Conservation (phyloP, 2,329 filamentous ascomycete genomes). For the Gnomoniopsis sp. region DNA sequence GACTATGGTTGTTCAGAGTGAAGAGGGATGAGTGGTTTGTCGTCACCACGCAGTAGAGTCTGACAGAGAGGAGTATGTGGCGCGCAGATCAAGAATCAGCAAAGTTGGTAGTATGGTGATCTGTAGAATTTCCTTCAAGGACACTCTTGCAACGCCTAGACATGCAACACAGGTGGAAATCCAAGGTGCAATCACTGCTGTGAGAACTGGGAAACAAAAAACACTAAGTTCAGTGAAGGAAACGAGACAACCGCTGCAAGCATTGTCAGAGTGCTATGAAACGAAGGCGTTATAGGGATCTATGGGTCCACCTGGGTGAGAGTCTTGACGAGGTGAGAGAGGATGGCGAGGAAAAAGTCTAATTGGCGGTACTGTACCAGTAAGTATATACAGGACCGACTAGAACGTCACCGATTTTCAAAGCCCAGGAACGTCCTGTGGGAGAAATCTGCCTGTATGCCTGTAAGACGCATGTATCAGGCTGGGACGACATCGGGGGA, state of each 20-base stretch:
- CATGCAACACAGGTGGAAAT: too few species aligned
- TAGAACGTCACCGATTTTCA: slow-evolving; percentile 8
- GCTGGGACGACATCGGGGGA: background rate
- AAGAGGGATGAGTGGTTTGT: slow-evolving; percentile 22
- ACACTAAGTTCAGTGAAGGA: too few species aligned
- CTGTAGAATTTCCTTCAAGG: too few species aligned
- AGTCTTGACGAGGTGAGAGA: background rate
- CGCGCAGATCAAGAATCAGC: background rate
- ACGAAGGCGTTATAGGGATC: too few species aligned
- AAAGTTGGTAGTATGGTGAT: too few species aligned
- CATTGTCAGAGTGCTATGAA: too few species aligned
- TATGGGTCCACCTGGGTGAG: background rate
- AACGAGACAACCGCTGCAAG: too few species aligned
- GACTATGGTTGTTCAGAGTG: slow-evolving; percentile 1
- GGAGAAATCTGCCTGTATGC: too few species aligned
- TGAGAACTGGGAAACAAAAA: too few species aligned
- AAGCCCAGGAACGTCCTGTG: slow-evolving; percentile 1
- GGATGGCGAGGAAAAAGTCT: background rate
- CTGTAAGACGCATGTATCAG: background rate
- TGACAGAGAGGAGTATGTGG: background rate
- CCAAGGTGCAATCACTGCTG: too few species aligned
- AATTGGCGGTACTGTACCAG: background rate
- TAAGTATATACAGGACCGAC: background rate
- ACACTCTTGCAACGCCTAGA: too few species aligned
- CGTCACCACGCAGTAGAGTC: background rate